These are phyloP conservation scores for Nakataea oryzae DNA, from an alignment of 2,329 filamentous ascomycete species.

Conservation along the genomic window DNA sequence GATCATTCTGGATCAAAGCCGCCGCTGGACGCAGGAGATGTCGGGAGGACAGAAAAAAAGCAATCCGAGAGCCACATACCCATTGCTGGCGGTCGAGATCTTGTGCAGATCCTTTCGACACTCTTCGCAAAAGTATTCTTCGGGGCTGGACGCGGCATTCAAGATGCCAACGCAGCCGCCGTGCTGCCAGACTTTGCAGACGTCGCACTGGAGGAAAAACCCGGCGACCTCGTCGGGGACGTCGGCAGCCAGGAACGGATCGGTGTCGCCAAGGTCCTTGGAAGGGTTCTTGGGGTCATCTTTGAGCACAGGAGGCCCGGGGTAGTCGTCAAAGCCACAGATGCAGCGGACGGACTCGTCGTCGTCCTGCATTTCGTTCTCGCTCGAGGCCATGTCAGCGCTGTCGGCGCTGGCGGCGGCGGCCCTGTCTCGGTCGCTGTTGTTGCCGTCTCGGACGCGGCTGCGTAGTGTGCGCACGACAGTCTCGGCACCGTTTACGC, in stretches of 20 bases:
- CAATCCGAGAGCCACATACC: constrained; percentile 48
- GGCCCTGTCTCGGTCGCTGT: constrained; percentile 44
- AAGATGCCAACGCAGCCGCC: constrained; percentile 96
- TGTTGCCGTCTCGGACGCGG: constrained; percentile 46
- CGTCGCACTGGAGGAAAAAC: constrained; percentile 95
- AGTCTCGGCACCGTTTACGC: constrained; percentile 46
- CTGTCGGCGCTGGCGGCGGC: constrained; percentile 25
- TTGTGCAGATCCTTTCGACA: constrained; percentile 88
- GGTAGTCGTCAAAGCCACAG: constrained; percentile 90
- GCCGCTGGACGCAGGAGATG: neutral
- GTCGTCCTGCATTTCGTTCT: constrained; percentile 67
- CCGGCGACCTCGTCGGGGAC: constrained; percentile 80
- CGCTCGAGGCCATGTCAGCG: constrained; percentile 48
- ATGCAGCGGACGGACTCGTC: constrained; percentile 94
- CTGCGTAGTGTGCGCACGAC: constrained; percentile 68
- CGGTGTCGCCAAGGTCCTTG: constrained; percentile 46
- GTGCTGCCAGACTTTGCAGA: constrained; percentile 98
- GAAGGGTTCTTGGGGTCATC: constrained; percentile 38
- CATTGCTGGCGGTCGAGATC: constrained; percentile 68
- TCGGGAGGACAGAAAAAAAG: constrained; percentile 9
- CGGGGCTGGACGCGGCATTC: constrained; percentile 83
- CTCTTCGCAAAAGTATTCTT: constrained; percentile 96
- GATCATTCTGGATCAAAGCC: neutral
- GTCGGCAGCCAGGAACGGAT: constrained; percentile 48
- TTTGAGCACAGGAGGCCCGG: constrained; percentile 58